These are phyloP conservation scores for Peronospora destructor DNA, from an alignment of 352 stramenopile genomes.

Conservation along the genomic window DNA sequence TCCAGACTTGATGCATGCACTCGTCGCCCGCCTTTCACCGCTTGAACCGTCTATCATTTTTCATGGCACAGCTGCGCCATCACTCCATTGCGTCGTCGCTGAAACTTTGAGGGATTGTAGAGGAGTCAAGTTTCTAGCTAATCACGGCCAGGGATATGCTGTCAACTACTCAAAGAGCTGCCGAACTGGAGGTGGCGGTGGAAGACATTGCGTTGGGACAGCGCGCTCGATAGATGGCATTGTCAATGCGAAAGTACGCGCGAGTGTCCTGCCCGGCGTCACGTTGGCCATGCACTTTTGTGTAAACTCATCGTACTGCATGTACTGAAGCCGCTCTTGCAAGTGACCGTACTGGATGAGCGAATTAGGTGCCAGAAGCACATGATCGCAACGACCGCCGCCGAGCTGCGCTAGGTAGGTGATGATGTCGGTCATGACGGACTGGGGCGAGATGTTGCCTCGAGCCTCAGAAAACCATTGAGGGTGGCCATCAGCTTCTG, in stretches of 20 bases:
- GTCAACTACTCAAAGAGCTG: slow-evolving; percentile 42
- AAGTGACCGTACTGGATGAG: slow-evolving; percentile 42
- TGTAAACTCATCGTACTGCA: slow-evolving; percentile 43
- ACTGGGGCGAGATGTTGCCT: slow-evolving; percentile 32
- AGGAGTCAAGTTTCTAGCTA: not conserved
- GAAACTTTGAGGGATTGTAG: not conserved
- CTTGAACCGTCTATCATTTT: too few relatives aligned
- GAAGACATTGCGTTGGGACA: slow-evolving; percentile 33
- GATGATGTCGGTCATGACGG: slow-evolving; percentile 33
- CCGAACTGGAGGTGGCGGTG: slow-evolving; percentile 25
- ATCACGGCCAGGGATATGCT: not conserved
- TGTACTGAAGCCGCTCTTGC: slow-evolving; percentile 39
- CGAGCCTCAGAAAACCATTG: slow-evolving; percentile 31
- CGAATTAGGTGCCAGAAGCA: slow-evolving; percentile 37
- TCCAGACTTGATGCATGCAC: too few relatives aligned
- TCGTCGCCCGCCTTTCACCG: too few relatives aligned
- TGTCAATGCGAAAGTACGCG: slow-evolving; percentile 33
- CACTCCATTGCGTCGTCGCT: not conserved
- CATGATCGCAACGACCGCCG: slow-evolving; percentile 29
- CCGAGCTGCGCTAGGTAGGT: slow-evolving; percentile 34
- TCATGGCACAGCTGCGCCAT: not conserved
- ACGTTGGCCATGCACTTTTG: slow-evolving; percentile 36
- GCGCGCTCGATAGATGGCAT: slow-evolving; percentile 21
- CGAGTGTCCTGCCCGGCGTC: slow-evolving; percentile 27
- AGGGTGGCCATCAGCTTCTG: slow-evolving; percentile 20